A percentile compares a stretch with the other conserved stretches of the same genome.
Evolutionary conservation across 768 basidiomycete species (phyloP).

Genomic region (Lactarius hatsudake): DNA sequence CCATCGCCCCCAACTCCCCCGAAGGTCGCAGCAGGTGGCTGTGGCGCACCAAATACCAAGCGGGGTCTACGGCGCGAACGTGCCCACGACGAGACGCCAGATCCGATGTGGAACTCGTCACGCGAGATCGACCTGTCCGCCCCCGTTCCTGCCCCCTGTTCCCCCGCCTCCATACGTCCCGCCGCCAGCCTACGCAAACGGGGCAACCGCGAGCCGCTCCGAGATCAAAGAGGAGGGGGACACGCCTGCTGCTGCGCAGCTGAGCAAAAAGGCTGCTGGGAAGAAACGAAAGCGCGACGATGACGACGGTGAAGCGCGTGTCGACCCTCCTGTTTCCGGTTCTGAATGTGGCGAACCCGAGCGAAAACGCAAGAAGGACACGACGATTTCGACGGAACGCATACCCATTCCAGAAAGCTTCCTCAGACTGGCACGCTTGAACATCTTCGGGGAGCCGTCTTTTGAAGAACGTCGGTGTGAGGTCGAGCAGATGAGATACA

Average conservation of each 20-base stretch:
- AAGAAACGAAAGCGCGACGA: constrained; percentile 19
- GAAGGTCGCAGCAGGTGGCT: background rate
- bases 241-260: background rate
- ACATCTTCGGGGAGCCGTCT: background rate
- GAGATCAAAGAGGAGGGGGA: background rate
- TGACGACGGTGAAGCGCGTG: background rate
- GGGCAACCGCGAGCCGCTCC: background rate
- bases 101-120: constrained; percentile 17
- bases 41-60: background rate
- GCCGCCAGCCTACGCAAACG: background rate
- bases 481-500: background rate
- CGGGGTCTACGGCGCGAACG: constrained; percentile 19
- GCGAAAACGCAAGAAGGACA: constrained; percentile 12
- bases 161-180: background rate
- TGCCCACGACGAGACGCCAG: background rate
- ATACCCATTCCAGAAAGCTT: background rate
- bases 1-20: background rate
- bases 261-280: constrained; percentile 14
- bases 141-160: background rate
- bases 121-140: background rate
- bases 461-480: background rate
- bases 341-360: background rate
- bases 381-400: background rate
- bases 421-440: background rate
- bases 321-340: background rate